Base-by-base conservation (phyloP, 768 basidiomycete genomes). In the Lentinula guzmanii region DNA sequence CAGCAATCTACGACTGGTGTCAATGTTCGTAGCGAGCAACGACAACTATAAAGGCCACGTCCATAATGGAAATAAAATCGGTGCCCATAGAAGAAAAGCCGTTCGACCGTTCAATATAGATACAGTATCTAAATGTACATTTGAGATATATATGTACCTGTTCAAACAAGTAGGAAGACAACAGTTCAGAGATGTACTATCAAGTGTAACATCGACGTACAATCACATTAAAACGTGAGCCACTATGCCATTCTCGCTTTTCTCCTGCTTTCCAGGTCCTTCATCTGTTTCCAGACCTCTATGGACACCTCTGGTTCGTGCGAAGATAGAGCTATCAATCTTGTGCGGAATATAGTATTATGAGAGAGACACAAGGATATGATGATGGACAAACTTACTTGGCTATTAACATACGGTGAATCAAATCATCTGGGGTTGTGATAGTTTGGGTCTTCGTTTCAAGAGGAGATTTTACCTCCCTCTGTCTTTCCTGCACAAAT, bases 341-440 rank as follows among this genome's bases (percentile, higher is more conserved):
- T 92, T 66, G 51, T 15, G 5, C 18, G 35, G n/a, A 13, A 55
- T 28, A 7, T 66, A 45, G 18, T 28, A 13, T 35, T 6, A 42
- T 16, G 43, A 31, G 9, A 41, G n/a, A 54, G 58, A 45, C 62
- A 13, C 31, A 63, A 13, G 45, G 50, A 9, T n/a, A 33, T 50
- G 39, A 9, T 28, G 46, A 50, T 13, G 21, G 28, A 8, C 1
- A 28, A 55, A 67, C 81, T 58, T 48, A 92, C 91, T 86, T 86
- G 33, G 90, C 85, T 15, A 90, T 69, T 46, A 81, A 80, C 83
- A 93, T 89, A 56, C 83, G 74, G 56, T 80, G 81, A 60, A 89
- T 80, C 55, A 93, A 75, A 62, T 90, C 84, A 21, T 91, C 85
- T 0, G 85, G 73, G 3, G 55, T 56, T 33, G 77, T 77, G 37